Evolutionary conservation across 2,329 filamentous ascomycete genomes (phyloP).

Genomic region (Pezicula radicicola): DNA sequence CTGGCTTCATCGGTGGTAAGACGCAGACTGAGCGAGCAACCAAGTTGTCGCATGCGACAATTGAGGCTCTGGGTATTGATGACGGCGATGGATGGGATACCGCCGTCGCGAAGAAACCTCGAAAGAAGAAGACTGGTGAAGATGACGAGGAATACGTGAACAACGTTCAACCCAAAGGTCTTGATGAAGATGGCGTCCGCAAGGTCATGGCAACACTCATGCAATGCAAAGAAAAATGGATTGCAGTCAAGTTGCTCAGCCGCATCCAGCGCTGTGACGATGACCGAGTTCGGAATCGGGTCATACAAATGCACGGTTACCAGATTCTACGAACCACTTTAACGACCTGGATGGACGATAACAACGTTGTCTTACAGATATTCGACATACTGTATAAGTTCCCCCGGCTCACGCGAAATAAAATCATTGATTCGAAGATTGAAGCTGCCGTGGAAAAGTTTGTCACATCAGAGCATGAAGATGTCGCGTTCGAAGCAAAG

Average conservation of each 20-base stretch:
- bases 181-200: constrained; percentile 80
- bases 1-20: constrained; percentile 94
- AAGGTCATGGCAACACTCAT: constrained; percentile 96
- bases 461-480: constrained; percentile 64
- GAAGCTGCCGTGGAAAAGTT: constrained; percentile 75
- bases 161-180: constrained; percentile 73
- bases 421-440: constrained; percentile 95
- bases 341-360: constrained; percentile 82
- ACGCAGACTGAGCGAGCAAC: constrained; percentile 95
- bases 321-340: constrained; percentile 88
- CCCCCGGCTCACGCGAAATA: constrained; percentile 90
- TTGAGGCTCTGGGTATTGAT: constrained; percentile 94
- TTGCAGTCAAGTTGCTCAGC: constrained; percentile 87
- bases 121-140: constrained; percentile 88
- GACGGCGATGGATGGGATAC: constrained; percentile 91
- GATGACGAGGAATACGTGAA: constrained; percentile 96
- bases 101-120: constrained; percentile 80
- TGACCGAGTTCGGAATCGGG: constrained; percentile 80
- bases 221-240: constrained; percentile 99
- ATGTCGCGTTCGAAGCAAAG: constrained; percentile 69
- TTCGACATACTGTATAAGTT: constrained; percentile 86
- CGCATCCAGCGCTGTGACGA: constrained; percentile 87
- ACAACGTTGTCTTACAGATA: constrained; percentile 85
- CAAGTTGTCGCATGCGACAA: constrained; percentile 82
- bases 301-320: constrained; percentile 96